Evolutionary conservation across 441 rosid genomes (phyloP), one percentile per base, ranked within the genome.

Genomic region (Mallotus japonicus): DNA sequence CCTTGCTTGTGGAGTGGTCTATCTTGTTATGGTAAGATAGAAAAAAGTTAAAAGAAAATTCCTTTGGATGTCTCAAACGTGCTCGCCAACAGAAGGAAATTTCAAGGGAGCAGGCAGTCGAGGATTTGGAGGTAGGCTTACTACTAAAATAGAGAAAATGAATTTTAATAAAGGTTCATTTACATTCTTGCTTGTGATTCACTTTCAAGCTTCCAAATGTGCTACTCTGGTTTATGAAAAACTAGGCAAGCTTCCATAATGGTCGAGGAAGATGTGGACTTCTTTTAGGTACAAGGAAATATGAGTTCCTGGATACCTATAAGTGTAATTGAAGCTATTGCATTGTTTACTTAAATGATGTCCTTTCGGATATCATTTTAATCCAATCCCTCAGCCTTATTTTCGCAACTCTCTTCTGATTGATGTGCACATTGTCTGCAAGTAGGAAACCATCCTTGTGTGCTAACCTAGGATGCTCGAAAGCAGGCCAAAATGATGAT

Each of bases 1-100:
- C 65, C 92, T 94, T 77, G 79, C 87, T 69, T 94, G 97, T 81
- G 99, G 99, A 76, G 68, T 86, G 24, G 82, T 89, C 78, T 94
- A 94, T 73, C 54, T 88, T 76, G 53, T 92, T 51, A 83, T 85
- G 68, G 99, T 92, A 82, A 75, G 97, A 72, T 71, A 28, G 69
- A 63, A 16, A 50, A 49, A 20, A 5, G 28, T 55, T 72, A 68
- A 51, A 75, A 91, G 96, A 96, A 96, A 71, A 68, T 93, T 71
- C 77, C 87, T 87, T 93, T 9, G 95, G 96, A 76, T 89, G 80
- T 70, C 81, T 94, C 69, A 92, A 89, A 85, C 95, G 96, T 66
- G 73, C 93, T 62, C 87, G 87, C 24, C 92, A 87, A 83, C 46
- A 80, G 77, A 86, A 87, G 73, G 89, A 87, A 73, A 72, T 86